These are phyloP conservation scores for Arachis monticola DNA, from an alignment of 331 rosid species.

Conservation along the genomic window DNA sequence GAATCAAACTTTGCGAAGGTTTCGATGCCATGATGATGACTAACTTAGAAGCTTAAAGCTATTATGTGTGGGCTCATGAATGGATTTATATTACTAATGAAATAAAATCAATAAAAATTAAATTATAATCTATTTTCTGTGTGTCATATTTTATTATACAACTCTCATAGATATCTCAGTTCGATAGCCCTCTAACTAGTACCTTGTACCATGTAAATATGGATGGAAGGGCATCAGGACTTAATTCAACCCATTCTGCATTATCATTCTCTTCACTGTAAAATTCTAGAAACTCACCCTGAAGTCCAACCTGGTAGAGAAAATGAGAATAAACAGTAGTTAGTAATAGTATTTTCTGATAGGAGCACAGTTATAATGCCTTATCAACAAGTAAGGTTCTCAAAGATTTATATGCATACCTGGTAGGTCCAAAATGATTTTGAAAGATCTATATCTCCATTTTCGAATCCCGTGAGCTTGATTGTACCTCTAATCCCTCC, in stretches of 20 bases:
- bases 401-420: constrained; percentile 49
- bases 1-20: background rate
- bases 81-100: constrained; percentile 4
- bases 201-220: constrained; percentile 97
- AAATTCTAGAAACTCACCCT: constrained; percentile 70
- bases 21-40: background rate
- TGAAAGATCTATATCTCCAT: constrained; percentile 79
- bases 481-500: constrained; percentile 82
- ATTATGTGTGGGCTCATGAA: background rate
- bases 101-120: constrained; percentile 22
- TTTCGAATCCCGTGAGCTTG: constrained; percentile 76
- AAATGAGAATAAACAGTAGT: constrained; percentile 32
- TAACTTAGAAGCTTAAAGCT: background rate
- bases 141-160: background rate
- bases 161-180: constrained; percentile 28
- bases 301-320: constrained; percentile 80
- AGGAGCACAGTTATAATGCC: constrained; percentile 16
- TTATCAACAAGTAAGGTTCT: constrained; percentile 6
- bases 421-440: constrained; percentile 87
- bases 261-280: constrained; percentile 66
- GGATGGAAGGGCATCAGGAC: constrained; percentile 64
- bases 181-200: constrained; percentile 31
- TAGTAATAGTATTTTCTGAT: constrained; percentile 31
- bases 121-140: constrained; percentile 15
- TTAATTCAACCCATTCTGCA: constrained; percentile 67